These are phyloP conservation scores for Leucocoprinus leucothites DNA, from an alignment of 768 basidiomycete species.

Conservation along the genomic window DNA sequence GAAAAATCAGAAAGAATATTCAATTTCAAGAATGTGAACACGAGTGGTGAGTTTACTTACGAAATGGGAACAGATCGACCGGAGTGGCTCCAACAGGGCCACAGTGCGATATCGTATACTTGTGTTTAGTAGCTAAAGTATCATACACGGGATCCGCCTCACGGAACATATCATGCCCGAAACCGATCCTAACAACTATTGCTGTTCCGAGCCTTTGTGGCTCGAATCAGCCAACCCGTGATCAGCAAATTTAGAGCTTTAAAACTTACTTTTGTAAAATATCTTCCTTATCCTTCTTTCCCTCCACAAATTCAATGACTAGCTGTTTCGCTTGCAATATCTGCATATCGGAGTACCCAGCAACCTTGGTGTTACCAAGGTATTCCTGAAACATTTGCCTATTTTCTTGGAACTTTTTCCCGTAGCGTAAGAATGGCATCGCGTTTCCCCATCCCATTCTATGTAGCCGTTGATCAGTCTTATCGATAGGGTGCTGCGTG, in stretches of 20 bases:
- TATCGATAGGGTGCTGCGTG: background rate
- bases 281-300: background rate
- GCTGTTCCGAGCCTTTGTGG: too few relatives aligned
- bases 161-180: background rate
- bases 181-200: background rate
- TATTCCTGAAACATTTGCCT: background rate
- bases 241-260: too few relatives aligned
- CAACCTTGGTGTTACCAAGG: background rate
- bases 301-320: background rate
- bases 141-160: background rate
- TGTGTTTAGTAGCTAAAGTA: background rate
- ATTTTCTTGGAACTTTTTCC: background rate
- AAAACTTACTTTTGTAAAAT: too few relatives aligned
- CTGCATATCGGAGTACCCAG: background rate
- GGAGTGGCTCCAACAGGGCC: background rate
- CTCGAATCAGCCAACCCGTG: too few relatives aligned
- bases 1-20: background rate
- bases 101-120: background rate
- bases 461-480: background rate
- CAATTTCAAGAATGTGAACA: too few relatives aligned
- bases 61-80: conserved; percentile 1
- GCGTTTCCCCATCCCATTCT: background rate
- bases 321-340: background rate
- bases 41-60: background rate
- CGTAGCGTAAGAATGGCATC: background rate